Conservation (phyloP, 345 rosid genomes). For the Kernera saxatilis region DNA sequence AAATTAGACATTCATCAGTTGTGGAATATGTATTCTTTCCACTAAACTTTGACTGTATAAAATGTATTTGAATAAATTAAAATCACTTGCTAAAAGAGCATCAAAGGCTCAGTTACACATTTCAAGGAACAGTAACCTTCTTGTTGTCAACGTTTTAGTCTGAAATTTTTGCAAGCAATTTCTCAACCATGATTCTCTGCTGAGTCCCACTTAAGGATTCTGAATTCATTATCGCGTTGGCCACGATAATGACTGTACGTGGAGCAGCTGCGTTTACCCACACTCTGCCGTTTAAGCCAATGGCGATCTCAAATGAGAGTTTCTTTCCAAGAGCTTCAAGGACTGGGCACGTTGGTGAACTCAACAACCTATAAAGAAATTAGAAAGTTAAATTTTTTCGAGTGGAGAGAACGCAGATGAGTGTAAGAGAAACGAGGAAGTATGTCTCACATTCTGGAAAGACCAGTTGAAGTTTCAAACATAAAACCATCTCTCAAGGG, state of each 20-base stretch:
- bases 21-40: not conserved
- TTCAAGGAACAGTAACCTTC: not conserved
- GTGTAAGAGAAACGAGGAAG: not conserved
- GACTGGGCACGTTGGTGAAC: slow-evolving; percentile 70
- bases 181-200: slow-evolving; percentile 71
- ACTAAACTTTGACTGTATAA: not conserved
- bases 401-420: not conserved
- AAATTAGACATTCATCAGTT: not conserved
- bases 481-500: slow-evolving; percentile 66
- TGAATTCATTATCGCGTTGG: slow-evolving; percentile 67
- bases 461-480: slow-evolving; percentile 82
- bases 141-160: slow-evolving; percentile 13
- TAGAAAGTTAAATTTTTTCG: not conserved
- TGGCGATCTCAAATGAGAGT: slow-evolving; percentile 70
- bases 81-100: not conserved
- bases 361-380: slow-evolving; percentile 45
- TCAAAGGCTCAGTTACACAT: slow-evolving; percentile 8
- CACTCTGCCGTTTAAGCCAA: slow-evolving; percentile 76
- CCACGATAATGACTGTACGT: slow-evolving; percentile 47
- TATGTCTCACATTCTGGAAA: slow-evolving; percentile 63
- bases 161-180: slow-evolving; percentile 56
- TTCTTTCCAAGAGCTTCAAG: slow-evolving; percentile 78
- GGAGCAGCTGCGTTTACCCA: slow-evolving; percentile 58
- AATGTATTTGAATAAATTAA: not conserved
- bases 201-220: slow-evolving; percentile 59